phyloP scores from a whole-genome alignment of 73 alveolate genomes.

The Blepharisma stoltei region DNA sequence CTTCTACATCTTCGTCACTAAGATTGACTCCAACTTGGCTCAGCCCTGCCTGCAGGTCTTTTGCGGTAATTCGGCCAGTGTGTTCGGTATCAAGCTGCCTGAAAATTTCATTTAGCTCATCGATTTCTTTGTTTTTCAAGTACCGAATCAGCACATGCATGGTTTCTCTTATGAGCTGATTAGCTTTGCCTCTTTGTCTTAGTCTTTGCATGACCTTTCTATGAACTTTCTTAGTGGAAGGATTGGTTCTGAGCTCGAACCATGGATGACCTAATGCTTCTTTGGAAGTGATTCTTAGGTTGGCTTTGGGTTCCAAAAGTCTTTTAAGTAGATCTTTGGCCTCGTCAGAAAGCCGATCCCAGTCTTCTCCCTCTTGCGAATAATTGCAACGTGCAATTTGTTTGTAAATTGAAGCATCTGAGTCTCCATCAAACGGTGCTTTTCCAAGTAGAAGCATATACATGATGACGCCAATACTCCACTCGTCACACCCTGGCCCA shows the following conservation, averaged over 20 bases:
- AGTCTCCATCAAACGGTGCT: slow-evolving; percentile 29
- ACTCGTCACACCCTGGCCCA: slow-evolving; percentile 48
- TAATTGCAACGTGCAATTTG: neutral
- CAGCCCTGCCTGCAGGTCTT: slow-evolving; percentile 20
- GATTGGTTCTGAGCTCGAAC: neutral
- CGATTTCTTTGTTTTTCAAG: neutral
- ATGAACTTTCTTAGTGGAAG: neutral
- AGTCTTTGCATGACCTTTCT: neutral
- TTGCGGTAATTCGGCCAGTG: slow-evolving; percentile 40
- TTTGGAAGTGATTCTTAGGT: slow-evolving; percentile 24
- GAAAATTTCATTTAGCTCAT: slow-evolving; percentile 1
- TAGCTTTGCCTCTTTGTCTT: neutral
- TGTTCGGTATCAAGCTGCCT: slow-evolving; percentile 35
- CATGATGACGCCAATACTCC: slow-evolving; percentile 42
- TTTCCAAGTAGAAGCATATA: neutral
- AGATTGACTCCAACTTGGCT: slow-evolving; percentile 29
- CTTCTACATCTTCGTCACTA: slow-evolving; percentile 32
- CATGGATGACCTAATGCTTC: slow-evolving; percentile 25
- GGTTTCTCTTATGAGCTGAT: neutral
- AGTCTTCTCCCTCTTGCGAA: slow-evolving; percentile 13
- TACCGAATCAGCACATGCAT: neutral
- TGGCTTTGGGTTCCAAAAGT: slow-evolving; percentile 27
- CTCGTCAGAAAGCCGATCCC: slow-evolving; percentile 19
- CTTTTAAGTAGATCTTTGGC: slow-evolving; percentile 28
- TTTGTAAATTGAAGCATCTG: slow-evolving; percentile 7